A percentile compares a stretch with the other conserved stretches of the same genome.
Evolutionary conservation across 2,329 filamentous ascomycete genomes (phyloP).

Genomic region (Neonectria neomacrospora): DNA sequence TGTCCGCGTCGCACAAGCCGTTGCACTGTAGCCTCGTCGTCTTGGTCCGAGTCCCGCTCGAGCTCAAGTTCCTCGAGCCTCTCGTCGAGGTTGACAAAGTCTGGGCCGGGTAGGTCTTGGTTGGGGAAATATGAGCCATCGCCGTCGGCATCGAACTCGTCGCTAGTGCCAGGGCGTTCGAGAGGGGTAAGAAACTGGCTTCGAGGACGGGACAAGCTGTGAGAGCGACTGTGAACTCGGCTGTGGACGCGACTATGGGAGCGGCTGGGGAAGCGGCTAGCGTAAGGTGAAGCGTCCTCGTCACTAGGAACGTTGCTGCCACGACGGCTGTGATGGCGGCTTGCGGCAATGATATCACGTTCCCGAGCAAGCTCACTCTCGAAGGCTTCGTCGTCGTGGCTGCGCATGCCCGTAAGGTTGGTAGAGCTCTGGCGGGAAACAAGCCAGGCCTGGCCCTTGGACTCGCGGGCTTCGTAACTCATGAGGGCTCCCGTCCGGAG

Average conservation of each 20-base stretch:
- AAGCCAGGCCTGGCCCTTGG: constrained; percentile 76
- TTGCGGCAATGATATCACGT: constrained; percentile 54
- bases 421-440: constrained; percentile 73
- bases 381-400: constrained; percentile 64
- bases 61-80: constrained; percentile 65
- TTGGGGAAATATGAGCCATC: constrained; percentile 41
- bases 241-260: constrained; percentile 60
- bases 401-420: constrained; percentile 63
- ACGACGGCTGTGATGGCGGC: constrained; percentile 60
- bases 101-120: constrained; percentile 60
- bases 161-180: constrained; percentile 50
- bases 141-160: constrained; percentile 47
- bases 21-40: constrained; percentile 69
- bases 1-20: constrained; percentile 66
- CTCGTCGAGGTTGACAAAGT: constrained; percentile 72
- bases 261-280: constrained; percentile 62
- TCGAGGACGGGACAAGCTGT: constrained; percentile 49
- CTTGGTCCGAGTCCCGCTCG: constrained; percentile 61
- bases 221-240: constrained; percentile 58
- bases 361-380: constrained; percentile 64
- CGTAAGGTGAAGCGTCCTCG: constrained; percentile 49
- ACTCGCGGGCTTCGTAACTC: constrained; percentile 70
- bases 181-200: constrained; percentile 59
- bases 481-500: constrained; percentile 71
- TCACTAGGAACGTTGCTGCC: constrained; percentile 57